Evolutionary conservation across 2,329 filamentous ascomycete species (phyloP).

Genomic region (Domatiomyces globalis): DNA sequence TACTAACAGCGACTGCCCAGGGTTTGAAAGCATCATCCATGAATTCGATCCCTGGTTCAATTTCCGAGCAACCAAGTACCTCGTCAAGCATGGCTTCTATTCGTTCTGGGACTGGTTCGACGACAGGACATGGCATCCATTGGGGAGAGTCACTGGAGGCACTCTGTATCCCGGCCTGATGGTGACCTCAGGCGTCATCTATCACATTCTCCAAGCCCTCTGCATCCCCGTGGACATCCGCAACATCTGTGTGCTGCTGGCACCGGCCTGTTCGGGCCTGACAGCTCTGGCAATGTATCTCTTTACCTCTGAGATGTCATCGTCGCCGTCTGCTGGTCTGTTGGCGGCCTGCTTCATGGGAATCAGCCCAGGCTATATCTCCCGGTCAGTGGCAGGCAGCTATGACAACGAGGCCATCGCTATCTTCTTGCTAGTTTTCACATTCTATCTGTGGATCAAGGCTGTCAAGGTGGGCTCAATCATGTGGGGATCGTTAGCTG

Average conservation of each 20-base stretch:
- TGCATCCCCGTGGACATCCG: slow-evolving; percentile 93
- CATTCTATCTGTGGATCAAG: slow-evolving; percentile 99
- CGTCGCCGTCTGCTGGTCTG: slow-evolving; percentile 86
- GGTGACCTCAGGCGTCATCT: slow-evolving; percentile 96
- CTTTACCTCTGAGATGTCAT: slow-evolving; percentile 91
- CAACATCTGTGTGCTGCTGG: slow-evolving; percentile 94
- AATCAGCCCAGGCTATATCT: slow-evolving; percentile 94
- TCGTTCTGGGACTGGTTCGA: slow-evolving; percentile 99
- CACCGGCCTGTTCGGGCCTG: slow-evolving; percentile 83
- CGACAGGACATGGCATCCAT: slow-evolving; percentile 96
- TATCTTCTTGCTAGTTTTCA: slow-evolving; percentile 96
- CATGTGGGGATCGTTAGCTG: slow-evolving; percentile 88
- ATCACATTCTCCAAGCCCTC: slow-evolving; percentile 78
- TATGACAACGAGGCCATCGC: slow-evolving; percentile 99
- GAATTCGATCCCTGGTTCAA: slow-evolving; percentile 99
- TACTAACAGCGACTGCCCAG: slow-evolving; percentile 30
- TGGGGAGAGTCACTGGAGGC: slow-evolving; percentile 93
- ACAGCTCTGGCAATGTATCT: slow-evolving; percentile 90
- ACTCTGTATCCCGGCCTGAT: slow-evolving; percentile 98
- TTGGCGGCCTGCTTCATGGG: slow-evolving; percentile 94
- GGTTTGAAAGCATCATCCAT: slow-evolving; percentile 98
- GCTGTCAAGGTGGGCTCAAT: slow-evolving; percentile 91
- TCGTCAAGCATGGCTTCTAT: slow-evolving; percentile 93
- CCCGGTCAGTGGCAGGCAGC: slow-evolving; percentile 88
- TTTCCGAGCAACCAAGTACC: slow-evolving; percentile 94